A percentile compares a stretch with the other conserved stretches of the same genome.
Conservation (phyloP, 31 red algal genomes). For the Endocladia muricata region DNA sequence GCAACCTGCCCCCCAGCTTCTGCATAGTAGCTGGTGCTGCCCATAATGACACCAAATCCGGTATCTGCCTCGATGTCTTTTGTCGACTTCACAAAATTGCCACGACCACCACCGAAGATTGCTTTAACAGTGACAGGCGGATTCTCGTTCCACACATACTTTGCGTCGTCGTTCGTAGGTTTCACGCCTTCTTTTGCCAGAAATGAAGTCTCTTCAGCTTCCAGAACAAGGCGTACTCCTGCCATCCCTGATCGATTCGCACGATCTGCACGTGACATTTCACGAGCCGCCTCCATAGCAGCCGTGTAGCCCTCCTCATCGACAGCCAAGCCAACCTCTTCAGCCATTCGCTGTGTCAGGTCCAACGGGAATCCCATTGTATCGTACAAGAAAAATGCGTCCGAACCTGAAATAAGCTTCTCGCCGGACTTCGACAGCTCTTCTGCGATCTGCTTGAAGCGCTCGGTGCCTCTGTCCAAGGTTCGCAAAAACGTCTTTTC, state of each 20-base stretch:
- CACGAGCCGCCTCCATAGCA: conserved; percentile 71
- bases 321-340: conserved; percentile 80
- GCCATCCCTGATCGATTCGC: conserved; percentile 33
- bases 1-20: conserved; percentile 93
- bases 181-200: conserved; percentile 29
- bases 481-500: conserved; percentile 82
- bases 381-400: conserved; percentile 95
- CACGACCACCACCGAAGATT: conserved; percentile 66
- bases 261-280: conserved; percentile 79
- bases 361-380: conserved; percentile 99
- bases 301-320: conserved; percentile 74
- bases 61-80: conserved; percentile 2
- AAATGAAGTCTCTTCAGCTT: conserved; percentile 81
- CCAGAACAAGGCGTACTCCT: conserved; percentile 73
- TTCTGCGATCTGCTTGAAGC: conserved; percentile 68
- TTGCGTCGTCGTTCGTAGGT: conserved; percentile 77
- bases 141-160: conserved; percentile 75
- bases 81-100: conserved; percentile 39
- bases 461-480: conserved; percentile 80
- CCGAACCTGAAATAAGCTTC: conserved; percentile 67
- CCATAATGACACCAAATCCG: conserved; percentile 64
- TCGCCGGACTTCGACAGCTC: conserved; percentile 30
- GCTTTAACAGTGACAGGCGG: conserved; percentile 58
- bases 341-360: conserved; percentile 92
- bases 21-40: conserved; percentile 85